Evolutionary conservation across 192 early-diverging fungal genomes (phyloP).

Genomic region (Jimgerdemannia flammicorona): DNA sequence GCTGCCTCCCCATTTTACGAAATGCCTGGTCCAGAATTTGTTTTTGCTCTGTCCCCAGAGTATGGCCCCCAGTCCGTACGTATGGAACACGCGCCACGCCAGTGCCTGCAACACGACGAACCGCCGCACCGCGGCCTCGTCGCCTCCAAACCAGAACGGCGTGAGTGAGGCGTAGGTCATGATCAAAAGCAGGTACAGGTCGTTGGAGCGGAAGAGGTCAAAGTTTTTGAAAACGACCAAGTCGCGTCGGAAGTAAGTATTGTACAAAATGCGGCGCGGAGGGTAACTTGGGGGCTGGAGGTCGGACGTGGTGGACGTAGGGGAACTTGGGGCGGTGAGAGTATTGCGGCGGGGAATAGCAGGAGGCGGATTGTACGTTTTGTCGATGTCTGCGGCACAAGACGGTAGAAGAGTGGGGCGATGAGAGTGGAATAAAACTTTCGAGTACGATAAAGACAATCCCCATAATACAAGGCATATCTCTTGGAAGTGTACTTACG

Average conservation of each 20-base stretch:
- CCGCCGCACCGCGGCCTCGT: conserved; percentile 28
- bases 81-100: conserved; percentile 84
- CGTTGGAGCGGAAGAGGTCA: conserved; percentile 82
- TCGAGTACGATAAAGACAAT: not conserved
- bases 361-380: conserved; percentile 53
- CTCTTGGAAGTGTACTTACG: conserved; percentile 40
- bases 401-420: not conserved
- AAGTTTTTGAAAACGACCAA: conserved; percentile 90
- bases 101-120: conserved; percentile 71
- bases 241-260: conserved; percentile 77
- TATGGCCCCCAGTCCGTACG: conserved; percentile 73
- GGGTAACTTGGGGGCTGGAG: conserved; percentile 20
- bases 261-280: conserved; percentile 51
- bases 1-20: conserved; percentile 90
- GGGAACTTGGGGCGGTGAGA: not conserved
- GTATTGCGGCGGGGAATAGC: conserved; percentile 17
- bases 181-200: conserved; percentile 76
- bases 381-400: conserved; percentile 49
- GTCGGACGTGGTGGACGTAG: not conserved
- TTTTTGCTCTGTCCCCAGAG: conserved; percentile 76
- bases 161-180: conserved; percentile 69
- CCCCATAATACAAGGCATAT: not conserved
- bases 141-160: conserved; percentile 49
- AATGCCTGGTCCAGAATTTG: conserved; percentile 87
- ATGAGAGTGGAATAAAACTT: not conserved